Base-by-base conservation (phyloP, 495 filamentous ascomycete genomes). In the Hypoxylon subgilvum region DNA sequence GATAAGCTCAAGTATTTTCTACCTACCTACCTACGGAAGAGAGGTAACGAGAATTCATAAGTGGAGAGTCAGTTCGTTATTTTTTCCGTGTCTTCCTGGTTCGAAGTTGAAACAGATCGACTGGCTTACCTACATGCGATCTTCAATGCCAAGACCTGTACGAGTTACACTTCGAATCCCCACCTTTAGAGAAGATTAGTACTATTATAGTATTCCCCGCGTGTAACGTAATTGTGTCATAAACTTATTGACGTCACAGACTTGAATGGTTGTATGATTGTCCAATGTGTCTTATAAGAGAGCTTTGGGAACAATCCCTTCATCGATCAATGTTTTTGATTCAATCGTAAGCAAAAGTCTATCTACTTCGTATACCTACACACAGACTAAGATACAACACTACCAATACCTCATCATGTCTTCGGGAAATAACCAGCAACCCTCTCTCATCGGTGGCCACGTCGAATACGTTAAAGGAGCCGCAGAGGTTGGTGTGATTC, bases 381-480 rank as follows among this genome's bases (percentile, higher is more conserved):
- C 16, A 39, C 19, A 9, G 3, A 19, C 4, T 2, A 10, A 39
- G 10, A 9, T 5, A 2, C 5, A 19, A 10, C 36, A 18, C 14
- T 30, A 40, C 6, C 17, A 30, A n/a, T 23, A 39, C 14, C 28
- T 1, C 42, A 40, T 23, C 6, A 68, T 70, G 67, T 68, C 65
- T 55, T 67, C 65, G 13, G 49, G 59, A 50, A 58, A 57, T 43
- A 69, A 63, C 44, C 35, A 61, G 4, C 61, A 72, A 38, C 70
- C 75, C 0, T 69, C 76, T 18, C 73, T 80, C n/a, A 34, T 77
- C 10, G 53, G 69, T 18, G 68, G 70, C 21, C 77, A 79, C 30
- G 75, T 71, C 19, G 74, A 79, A 54, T 80, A 76, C 41, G 67
- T 78, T 51, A 79, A 80, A 41, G 77, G 77, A 30, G 72, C 71